A percentile compares a stretch with the other conserved stretches of the same genome.
These are phyloP conservation scores for Emmonsia crescens DNA, from an alignment of 2,329 filamentous ascomycete genomes.

Conservation along the genomic window DNA sequence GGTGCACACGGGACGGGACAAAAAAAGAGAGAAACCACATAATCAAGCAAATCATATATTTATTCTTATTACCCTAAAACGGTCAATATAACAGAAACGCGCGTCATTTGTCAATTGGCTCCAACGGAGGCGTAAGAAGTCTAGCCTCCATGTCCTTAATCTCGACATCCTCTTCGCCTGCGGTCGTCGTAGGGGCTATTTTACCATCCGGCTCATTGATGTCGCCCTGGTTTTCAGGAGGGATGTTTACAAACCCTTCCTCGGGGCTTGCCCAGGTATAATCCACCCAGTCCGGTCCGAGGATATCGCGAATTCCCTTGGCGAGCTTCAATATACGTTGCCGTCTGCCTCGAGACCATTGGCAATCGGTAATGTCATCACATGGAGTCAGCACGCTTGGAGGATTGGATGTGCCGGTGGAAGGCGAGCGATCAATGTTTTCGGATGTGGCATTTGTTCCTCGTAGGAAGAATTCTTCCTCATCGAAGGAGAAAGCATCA, in stretches of 20 bases:
- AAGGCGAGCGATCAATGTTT: neutral
- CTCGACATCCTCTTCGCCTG: slow-evolving; percentile 1
- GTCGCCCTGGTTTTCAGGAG: slow-evolving; percentile 19
- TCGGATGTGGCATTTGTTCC: neutral
- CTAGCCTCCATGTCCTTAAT: slow-evolving; percentile 11
- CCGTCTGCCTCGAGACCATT: slow-evolving; percentile 28
- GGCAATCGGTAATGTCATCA: slow-evolving; percentile 28
- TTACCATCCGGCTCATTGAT: slow-evolving; percentile 11
- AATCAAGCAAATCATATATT: neutral
- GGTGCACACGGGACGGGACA: neutral
- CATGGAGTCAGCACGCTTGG: slow-evolving; percentile 25
- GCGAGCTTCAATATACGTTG: slow-evolving; percentile 26
- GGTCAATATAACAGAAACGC: neutral
- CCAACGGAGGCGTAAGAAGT: slow-evolving; percentile 24
- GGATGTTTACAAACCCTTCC: slow-evolving; percentile 31
- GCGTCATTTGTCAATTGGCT: slow-evolving; percentile 16
- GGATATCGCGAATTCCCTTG: slow-evolving; percentile 27
- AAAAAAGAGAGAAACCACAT: neutral
- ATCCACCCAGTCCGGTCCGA: slow-evolving; percentile 34
- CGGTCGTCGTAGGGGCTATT: slow-evolving; percentile 2
- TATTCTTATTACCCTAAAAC: neutral
- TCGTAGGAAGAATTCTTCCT: neutral
- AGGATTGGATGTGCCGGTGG: neutral
- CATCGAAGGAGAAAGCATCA: slow-evolving; percentile 7
- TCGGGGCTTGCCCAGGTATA: slow-evolving; percentile 36